Conservation (phyloP, 129 eudicot genomes). For the Gnaphalium uliginosum region DNA sequence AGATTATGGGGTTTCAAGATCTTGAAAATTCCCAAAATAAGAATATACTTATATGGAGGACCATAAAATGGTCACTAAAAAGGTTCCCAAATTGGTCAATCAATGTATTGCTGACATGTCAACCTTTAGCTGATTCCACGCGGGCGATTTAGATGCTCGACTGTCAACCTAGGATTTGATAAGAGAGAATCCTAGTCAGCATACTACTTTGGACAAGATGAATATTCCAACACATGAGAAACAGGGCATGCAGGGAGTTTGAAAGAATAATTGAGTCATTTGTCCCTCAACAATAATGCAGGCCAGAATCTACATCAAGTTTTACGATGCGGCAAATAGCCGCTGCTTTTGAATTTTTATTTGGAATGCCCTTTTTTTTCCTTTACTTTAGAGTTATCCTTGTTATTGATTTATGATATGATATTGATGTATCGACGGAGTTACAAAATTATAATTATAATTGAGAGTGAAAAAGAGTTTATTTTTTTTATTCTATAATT, state of each 20-base stretch:
- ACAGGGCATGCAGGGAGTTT: not conserved
- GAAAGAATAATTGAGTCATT: constrained; percentile 38
- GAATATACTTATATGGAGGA: constrained; percentile 39
- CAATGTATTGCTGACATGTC: constrained; percentile 29
- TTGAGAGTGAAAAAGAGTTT: too few relatives aligned
- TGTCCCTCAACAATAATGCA: constrained; percentile 30
- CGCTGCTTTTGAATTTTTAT: constrained; percentile 27
- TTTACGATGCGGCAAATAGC: constrained; percentile 35
- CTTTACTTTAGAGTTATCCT: not conserved
- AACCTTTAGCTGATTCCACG: constrained; percentile 30
- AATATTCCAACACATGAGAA: constrained; percentile 35
- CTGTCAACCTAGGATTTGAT: constrained; percentile 34
- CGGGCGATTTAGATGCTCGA: constrained; percentile 9
- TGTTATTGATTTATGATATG: not conserved
- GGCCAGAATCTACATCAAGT: constrained; percentile 16
- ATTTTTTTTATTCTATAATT: too few relatives aligned
- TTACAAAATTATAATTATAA: too few relatives aligned
- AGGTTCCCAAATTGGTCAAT: constrained; percentile 42
- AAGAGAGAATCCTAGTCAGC: constrained; percentile 38
- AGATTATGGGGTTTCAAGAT: constrained; percentile 24
- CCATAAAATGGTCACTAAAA: constrained; percentile 38
- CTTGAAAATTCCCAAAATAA: constrained; percentile 26
- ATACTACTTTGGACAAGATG: constrained; percentile 37
- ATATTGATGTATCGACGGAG: not conserved
- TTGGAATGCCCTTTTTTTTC: not conserved